These are phyloP conservation scores for Venturiaceae sp. DNA, from an alignment of 2,329 filamentous ascomycete genomes.

Conservation along the genomic window DNA sequence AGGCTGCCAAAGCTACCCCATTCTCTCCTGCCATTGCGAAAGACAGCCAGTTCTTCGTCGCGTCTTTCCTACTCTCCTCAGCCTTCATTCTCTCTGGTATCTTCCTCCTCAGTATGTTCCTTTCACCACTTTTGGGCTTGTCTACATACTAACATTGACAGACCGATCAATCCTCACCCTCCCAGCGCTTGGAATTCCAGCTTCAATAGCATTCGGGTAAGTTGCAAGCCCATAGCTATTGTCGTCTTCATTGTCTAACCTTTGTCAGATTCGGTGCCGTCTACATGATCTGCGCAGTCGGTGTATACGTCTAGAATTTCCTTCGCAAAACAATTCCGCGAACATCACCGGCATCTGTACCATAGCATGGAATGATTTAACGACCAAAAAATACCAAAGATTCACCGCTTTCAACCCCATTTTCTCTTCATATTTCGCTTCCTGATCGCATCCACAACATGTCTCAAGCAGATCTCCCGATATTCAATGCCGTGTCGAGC, in stretches of 20 bases:
- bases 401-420: background rate
- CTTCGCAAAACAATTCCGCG: conserved; percentile 18
- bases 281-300: conserved; percentile 97
- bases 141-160: conserved; percentile 26
- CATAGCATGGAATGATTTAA: conserved; percentile 8
- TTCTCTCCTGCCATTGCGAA: conserved; percentile 76
- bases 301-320: conserved; percentile 77
- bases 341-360: conserved; percentile 18
- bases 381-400: background rate
- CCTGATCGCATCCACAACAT: conserved; percentile 18
- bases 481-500: conserved; percentile 68
- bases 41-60: conserved; percentile 72
- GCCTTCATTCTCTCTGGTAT: conserved; percentile 61
- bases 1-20: conserved; percentile 78
- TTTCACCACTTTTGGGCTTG: conserved; percentile 16
- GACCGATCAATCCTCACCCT: conserved; percentile 75
- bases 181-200: conserved; percentile 69
- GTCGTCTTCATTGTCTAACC: background rate
- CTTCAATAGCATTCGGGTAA: conserved; percentile 84
- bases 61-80: conserved; percentile 61
- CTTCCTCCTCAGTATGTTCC: conserved; percentile 70
- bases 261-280: conserved; percentile 75
- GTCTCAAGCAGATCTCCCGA: conserved; percentile 33
- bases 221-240: conserved; percentile 14
- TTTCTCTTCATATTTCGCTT: background rate